A percentile compares a stretch with the other conserved stretches of the same genome.
Evolutionary conservation across 2,329 filamentous ascomycete species (phyloP).

Genomic region (Penicillium freii): DNA sequence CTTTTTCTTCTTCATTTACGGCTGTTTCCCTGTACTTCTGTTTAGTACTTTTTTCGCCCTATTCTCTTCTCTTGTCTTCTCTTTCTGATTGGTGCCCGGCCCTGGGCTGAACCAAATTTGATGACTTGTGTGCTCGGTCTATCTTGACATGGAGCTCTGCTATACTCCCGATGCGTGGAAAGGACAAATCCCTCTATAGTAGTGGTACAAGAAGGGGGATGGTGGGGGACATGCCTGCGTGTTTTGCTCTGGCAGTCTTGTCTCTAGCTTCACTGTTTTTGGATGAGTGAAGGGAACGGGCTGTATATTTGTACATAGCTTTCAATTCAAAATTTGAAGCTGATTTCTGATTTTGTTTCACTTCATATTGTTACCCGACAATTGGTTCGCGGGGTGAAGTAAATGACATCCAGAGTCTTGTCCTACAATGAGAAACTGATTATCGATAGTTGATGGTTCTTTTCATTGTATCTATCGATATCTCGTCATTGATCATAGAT

Average conservation of each 20-base stretch:
- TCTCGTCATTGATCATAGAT: slow-evolving; percentile 1
- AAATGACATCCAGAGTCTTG: background rate
- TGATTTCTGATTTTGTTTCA: slow-evolving; percentile 1
- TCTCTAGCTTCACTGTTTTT: slow-evolving; percentile 1
- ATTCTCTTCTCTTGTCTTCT: slow-evolving; percentile 3
- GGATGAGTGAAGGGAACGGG: background rate
- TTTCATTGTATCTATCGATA: slow-evolving; percentile 2
- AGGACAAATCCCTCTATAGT: background rate
- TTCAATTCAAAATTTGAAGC: slow-evolving; percentile 20
- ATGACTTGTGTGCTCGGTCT: slow-evolving; percentile 15
- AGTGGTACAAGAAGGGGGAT: background rate
- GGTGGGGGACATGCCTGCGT: background rate
- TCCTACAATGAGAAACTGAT: background rate
- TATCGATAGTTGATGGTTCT: background rate
- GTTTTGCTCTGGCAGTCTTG: background rate
- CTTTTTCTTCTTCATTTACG: slow-evolving; percentile 14
- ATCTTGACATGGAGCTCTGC: slow-evolving; percentile 4
- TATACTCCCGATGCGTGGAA: slow-evolving; percentile 4
- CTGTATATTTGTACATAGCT: slow-evolving; percentile 25
- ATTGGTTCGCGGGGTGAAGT: background rate
- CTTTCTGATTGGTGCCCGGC: slow-evolving; percentile 7
- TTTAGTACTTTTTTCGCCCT: slow-evolving; percentile 4
- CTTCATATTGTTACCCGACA: background rate
- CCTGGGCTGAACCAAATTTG: slow-evolving; percentile 6
- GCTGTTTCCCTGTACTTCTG: slow-evolving; percentile 17